Evolutionary conservation across 805 yeast genomes (phyloP).

Genomic region (Henningerozyma blattae): DNA sequence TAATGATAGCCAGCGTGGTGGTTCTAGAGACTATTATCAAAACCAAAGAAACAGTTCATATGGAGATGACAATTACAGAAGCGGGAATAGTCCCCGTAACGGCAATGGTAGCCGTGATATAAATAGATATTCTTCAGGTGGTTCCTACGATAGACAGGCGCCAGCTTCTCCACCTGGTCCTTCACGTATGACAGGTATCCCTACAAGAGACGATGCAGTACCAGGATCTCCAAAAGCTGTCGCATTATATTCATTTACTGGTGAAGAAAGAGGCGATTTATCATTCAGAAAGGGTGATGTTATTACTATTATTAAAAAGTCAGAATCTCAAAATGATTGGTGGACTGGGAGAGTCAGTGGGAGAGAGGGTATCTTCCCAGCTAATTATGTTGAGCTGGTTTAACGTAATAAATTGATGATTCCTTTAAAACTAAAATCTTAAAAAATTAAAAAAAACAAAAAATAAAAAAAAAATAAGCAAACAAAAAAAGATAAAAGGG

Average conservation of each 20-base stretch:
- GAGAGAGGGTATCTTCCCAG: constrained; percentile 88
- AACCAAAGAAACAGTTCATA: constrained; percentile 9
- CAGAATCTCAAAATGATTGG: constrained; percentile 92
- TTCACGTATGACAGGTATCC: background rate
- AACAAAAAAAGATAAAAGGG: background rate
- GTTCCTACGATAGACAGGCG: constrained; percentile 1
- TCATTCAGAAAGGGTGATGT: constrained; percentile 92
- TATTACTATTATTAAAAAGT: constrained; percentile 71
- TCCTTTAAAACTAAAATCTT: too few species aligned
- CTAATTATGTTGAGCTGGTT: constrained; percentile 79
- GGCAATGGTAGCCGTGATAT: background rate
- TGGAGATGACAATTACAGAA: background rate
- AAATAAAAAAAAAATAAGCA: background rate
- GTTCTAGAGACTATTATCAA: constrained; percentile 9
- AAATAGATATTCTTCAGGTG: constrained; percentile 1
- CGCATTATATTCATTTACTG: constrained; percentile 79
- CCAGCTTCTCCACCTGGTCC: constrained; percentile 1
- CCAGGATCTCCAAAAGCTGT: constrained; percentile 55
- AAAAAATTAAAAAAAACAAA: too few species aligned
- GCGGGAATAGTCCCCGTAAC: constrained; percentile 1
- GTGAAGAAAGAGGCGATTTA: constrained; percentile 89
- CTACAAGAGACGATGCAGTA: background rate
- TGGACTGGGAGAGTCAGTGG: constrained; percentile 93
- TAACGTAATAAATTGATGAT: constrained; percentile 9
- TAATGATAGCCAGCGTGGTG: constrained; percentile 16